A percentile compares a stretch with the other conserved stretches of the same genome.
phyloP scores from a whole-genome alignment of 768 basidiomycete genomes.

The Ramaria sp. region DNA sequence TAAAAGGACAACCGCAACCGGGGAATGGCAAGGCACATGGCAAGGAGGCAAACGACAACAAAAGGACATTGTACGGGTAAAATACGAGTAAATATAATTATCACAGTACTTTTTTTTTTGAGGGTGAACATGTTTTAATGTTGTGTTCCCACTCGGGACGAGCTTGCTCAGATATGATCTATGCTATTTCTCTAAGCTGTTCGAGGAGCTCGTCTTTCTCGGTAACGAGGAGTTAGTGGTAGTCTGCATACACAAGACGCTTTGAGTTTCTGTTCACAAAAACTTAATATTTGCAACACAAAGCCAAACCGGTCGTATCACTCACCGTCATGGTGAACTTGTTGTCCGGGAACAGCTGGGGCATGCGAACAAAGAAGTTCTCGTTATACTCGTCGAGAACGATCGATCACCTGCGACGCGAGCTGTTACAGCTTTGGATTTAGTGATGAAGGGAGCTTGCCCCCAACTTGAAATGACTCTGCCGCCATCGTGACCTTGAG shows the following conservation, averaged over 20 bases:
- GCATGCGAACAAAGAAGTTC: constrained; percentile 84
- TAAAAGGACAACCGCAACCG: too few species aligned
- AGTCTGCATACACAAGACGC: constrained; percentile 72
- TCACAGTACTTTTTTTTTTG: too few species aligned
- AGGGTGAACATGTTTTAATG: too few species aligned
- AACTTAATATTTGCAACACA: not conserved
- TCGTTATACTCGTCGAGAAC: constrained; percentile 85
- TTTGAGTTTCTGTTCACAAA: constrained; percentile 69
- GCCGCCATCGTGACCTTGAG: constrained; percentile 50
- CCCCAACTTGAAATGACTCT: constrained; percentile 71
- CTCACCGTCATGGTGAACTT: constrained; percentile 84
- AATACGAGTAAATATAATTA: too few species aligned
- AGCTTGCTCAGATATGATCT: constrained; percentile 56
- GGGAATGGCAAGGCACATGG: too few species aligned
- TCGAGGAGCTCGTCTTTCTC: constrained; percentile 59
- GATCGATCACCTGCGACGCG: constrained; percentile 71
- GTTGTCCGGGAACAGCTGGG: constrained; percentile 86
- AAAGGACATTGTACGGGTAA: too few species aligned
- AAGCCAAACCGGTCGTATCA: constrained; percentile 9
- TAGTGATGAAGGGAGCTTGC: constrained; percentile 78
- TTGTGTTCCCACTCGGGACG: constrained; percentile 70
- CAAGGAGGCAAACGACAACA: too few species aligned
- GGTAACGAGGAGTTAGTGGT: constrained; percentile 51
- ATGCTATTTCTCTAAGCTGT: constrained; percentile 50
- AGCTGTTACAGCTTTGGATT: constrained; percentile 63